phyloP scores from a whole-genome alignment of 2,329 filamentous ascomycete species.

The Cercospora citrullina region DNA sequence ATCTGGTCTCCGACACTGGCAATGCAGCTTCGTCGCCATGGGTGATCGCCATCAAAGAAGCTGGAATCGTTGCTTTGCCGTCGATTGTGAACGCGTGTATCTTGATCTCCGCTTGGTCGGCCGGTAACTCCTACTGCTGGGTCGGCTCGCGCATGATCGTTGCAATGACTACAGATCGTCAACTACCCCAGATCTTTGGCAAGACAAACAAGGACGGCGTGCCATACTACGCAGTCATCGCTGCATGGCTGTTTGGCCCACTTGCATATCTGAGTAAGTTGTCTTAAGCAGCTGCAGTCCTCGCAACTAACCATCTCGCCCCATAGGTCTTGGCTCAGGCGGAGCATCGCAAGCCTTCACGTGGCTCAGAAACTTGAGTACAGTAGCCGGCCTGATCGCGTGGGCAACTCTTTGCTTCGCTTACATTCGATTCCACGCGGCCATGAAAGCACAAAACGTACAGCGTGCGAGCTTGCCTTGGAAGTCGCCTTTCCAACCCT shows the following conservation, averaged over 20 bases:
- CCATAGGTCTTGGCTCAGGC: slow-evolving; percentile 21
- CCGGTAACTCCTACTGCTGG: slow-evolving; percentile 67
- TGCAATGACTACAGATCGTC: slow-evolving; percentile 63
- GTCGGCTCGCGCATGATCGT: slow-evolving; percentile 68
- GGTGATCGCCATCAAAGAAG: slow-evolving; percentile 69
- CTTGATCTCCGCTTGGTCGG: slow-evolving; percentile 62
- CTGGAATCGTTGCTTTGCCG: slow-evolving; percentile 65
- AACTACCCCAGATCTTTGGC: slow-evolving; percentile 55
- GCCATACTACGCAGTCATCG: slow-evolving; percentile 68
- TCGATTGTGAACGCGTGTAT: slow-evolving; percentile 70
- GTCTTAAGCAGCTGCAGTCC: neutral
- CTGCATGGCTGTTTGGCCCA: slow-evolving; percentile 46
- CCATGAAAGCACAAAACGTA: slow-evolving; percentile 44
- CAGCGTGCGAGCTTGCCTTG: slow-evolving; percentile 38
- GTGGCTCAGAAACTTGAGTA: slow-evolving; percentile 31
- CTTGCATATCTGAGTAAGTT: slow-evolving; percentile 44
- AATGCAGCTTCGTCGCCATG: slow-evolving; percentile 52
- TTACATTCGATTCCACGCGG: slow-evolving; percentile 50
- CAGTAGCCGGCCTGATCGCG: slow-evolving; percentile 29
- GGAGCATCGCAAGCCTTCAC: slow-evolving; percentile 28
- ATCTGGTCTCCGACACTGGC: slow-evolving; percentile 51
- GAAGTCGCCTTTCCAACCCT: slow-evolving; percentile 20
- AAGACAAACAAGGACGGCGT: slow-evolving; percentile 66
- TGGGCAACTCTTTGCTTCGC: slow-evolving; percentile 41
- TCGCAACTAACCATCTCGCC: neutral